Evolutionary conservation across 805 yeast species (phyloP).

Genomic region (Starmerella sp.): DNA sequence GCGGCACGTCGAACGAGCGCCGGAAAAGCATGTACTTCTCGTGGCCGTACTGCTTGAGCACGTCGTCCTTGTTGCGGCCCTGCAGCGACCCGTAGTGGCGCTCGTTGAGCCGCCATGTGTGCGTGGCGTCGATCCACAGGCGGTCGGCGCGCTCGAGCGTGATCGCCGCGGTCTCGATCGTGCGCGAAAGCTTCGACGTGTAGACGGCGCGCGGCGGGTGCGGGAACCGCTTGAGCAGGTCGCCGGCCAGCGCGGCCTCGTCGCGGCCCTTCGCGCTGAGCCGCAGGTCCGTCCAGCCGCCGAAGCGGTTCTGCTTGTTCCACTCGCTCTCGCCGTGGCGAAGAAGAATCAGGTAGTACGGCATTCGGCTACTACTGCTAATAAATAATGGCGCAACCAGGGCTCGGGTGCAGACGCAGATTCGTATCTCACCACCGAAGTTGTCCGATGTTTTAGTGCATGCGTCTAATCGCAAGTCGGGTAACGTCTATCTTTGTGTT

Average conservation of each 20-base stretch:
- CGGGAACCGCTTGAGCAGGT: conserved; percentile 70
- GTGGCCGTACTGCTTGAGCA: conserved; percentile 71
- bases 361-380: conserved; percentile 10
- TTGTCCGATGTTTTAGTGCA: background rate
- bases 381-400: background rate
- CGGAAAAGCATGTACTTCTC: conserved; percentile 92
- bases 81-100: conserved; percentile 98
- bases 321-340: conserved; percentile 99
- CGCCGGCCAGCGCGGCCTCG: conserved; percentile 90
- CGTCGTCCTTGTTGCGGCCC: conserved; percentile 93
- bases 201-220: conserved; percentile 71
- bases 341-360: conserved; percentile 64
- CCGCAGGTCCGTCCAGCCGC: conserved; percentile 95
- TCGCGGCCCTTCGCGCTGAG: conserved; percentile 70
- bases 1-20: conserved; percentile 93
- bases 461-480: background rate
- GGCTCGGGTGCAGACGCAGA: background rate
- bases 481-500: background rate
- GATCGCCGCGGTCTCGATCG: conserved; percentile 92
- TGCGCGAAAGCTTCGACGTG: conserved; percentile 86
- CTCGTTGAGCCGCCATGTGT: conserved; percentile 96
- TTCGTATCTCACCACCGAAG: background rate
- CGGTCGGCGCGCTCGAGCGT: conserved; percentile 81
- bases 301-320: conserved; percentile 94
- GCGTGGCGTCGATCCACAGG: conserved; percentile 76